Base-by-base conservation (phyloP, 345 rosid species). In the Geranium brycei region DNA sequence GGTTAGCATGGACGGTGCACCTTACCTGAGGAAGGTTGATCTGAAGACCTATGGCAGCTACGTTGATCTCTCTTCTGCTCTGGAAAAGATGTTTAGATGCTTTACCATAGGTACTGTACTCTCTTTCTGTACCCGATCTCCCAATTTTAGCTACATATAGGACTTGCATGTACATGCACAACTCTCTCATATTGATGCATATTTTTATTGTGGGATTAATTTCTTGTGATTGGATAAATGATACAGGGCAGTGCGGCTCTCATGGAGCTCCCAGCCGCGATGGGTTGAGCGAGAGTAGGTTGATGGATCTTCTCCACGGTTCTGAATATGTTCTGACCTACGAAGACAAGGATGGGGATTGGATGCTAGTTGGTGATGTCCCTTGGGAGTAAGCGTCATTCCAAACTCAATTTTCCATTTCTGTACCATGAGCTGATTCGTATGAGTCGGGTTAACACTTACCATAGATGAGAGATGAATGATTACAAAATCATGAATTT, bases 1-100 rank as follows among this genome's bases (percentile, higher is more conserved):
- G 73, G 89, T 84, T 60, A 81, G 84, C 69, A 76, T 84, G 89
- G 86, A 84, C 70, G 86, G 86, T 53, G 84, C 76, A 59, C 83
- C 82, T n/a, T 81, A 81, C 31, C 81, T 83, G 57, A 78, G 89
- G 73, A 84, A 84, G 74, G 80, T 84, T 58, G 81, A 84, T 73
- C 80, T 84, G 35, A 74, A 65, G 71, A 65, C 68, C 66, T 78
- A 71, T 61, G 31, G 68, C 62, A 76, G 69, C 74, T 84, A 84
- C 19, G 64, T 63, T 60, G 67, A 76, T 58, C 75, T 84, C 59
- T 81, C 81, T 13, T 65, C 68, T 15, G 78, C 82, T 13, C 77
- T 84, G 58, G 83, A 81, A 78, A 77, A 78, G 63, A 81, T 84
- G 89, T 84, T 84, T 67, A 75, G 85, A 72, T 79, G 83, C 73